These are phyloP conservation scores for Actinomucor elegans DNA, from an alignment of 371 early-diverging fungal genomes.

Conservation along the genomic window DNA sequence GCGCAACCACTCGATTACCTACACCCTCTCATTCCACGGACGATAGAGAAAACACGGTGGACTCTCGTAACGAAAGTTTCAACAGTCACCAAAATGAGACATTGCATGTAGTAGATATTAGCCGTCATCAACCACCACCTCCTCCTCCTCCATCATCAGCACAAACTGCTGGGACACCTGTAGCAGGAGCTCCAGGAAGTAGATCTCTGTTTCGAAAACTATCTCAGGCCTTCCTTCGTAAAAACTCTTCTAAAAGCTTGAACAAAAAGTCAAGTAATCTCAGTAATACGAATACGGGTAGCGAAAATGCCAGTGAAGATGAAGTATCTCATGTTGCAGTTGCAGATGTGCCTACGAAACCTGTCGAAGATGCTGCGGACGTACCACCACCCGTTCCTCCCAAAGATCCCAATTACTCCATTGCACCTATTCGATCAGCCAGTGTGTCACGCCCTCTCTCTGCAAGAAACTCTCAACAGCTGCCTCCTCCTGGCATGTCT, in stretches of 20 bases:
- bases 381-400: conserved; percentile 27
- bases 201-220: conserved; percentile 28
- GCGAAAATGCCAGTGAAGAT: conserved; percentile 5
- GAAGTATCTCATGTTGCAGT: background rate
- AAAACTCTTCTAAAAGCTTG: conserved; percentile 14
- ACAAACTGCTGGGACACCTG: background rate
- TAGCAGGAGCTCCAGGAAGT: conserved; percentile 8
- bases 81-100: background rate
- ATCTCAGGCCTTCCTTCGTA: conserved; percentile 24
- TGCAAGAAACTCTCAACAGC: conserved; percentile 1
- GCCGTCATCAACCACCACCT: background rate
- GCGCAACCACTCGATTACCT: background rate
- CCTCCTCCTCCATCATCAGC: background rate
- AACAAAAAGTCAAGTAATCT: conserved; percentile 18
- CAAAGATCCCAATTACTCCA: conserved; percentile 11
- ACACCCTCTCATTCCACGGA: conserved; percentile 15
- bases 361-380: background rate
- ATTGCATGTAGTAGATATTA: background rate
- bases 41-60: conserved; percentile 1
- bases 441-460: background rate
- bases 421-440: background rate
- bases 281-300: background rate
- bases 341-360: background rate
- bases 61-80: conserved; percentile 1
- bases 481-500: conserved; percentile 29